Evolutionary conservation across 2,329 filamentous ascomycete genomes (phyloP).

Genomic region (Alternaria consortialis): DNA sequence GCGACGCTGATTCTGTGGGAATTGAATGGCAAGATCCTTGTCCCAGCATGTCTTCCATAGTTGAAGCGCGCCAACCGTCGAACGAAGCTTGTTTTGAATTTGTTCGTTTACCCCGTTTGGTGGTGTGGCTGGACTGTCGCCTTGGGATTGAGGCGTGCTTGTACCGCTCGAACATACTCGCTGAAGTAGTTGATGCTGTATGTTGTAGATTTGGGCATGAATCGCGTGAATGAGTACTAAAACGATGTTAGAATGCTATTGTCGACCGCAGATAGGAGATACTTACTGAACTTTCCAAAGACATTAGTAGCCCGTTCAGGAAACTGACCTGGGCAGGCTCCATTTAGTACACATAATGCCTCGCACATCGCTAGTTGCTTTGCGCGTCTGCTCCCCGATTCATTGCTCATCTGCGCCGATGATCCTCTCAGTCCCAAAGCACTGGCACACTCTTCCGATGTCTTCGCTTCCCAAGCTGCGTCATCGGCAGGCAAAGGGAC

Average conservation of each 20-base stretch:
- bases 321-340: constrained; percentile 66
- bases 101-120: constrained; percentile 57
- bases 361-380: constrained; percentile 72
- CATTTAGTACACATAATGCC: constrained; percentile 68
- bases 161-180: constrained; percentile 54
- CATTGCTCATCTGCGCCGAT: constrained; percentile 65
- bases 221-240: constrained; percentile 73
- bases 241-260: constrained; percentile 16
- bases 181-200: constrained; percentile 56
- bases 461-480: constrained; percentile 74
- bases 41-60: constrained; percentile 80
- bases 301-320: constrained; percentile 73
- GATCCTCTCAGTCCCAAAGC: constrained; percentile 71
- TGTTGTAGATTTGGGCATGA: constrained; percentile 67
- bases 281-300: constrained; percentile 70
- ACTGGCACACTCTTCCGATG: constrained; percentile 67
- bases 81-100: constrained; percentile 58
- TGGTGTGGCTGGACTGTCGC: constrained; percentile 58
- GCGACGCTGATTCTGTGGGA: constrained; percentile 67
- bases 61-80: constrained; percentile 65
- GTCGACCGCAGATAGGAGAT: neutral
- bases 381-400: constrained; percentile 68
- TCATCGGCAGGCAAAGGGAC: constrained; percentile 77
- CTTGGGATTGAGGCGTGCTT: constrained; percentile 66
- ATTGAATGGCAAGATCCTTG: constrained; percentile 72